Percentiles rank a stretch among this genome's conserved stretches.
Evolutionary conservation across 345 rosid genomes (phyloP).

Genomic region (Eucalyptus sp.): DNA sequence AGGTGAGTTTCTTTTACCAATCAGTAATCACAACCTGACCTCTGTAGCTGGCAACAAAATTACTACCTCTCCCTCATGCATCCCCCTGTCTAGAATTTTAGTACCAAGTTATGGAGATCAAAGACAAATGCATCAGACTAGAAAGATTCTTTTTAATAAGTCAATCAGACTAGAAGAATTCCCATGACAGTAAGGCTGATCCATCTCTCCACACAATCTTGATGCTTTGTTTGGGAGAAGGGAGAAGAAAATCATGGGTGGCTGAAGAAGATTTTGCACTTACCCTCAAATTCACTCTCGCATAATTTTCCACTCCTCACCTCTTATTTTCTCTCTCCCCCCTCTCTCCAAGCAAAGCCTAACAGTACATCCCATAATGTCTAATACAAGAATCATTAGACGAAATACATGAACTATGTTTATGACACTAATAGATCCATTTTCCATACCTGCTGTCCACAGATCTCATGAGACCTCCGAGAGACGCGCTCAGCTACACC

Average conservation of each 20-base stretch:
- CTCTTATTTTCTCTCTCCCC: not conserved
- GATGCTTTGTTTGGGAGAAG: not conserved
- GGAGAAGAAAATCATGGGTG: not conserved
- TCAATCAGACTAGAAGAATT: not conserved
- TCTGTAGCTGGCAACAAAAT: not conserved
- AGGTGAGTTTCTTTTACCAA: not conserved
- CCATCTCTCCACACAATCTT: not conserved
- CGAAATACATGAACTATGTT: not conserved
- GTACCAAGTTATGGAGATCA: not conserved
- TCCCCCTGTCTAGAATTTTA: not conserved
- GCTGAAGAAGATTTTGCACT: not conserved
- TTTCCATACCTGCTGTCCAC: slow-evolving; percentile 84
- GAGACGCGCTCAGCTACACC: slow-evolving; percentile 95
- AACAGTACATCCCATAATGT: not conserved
- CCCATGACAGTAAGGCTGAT: not conserved
- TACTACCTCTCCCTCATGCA: not conserved
- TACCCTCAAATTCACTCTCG: not conserved
- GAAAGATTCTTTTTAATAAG: not conserved
- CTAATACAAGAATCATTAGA: not conserved
- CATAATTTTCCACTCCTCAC: not conserved
- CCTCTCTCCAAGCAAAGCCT: not conserved
- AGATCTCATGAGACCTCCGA: slow-evolving; percentile 84
- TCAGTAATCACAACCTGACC: not conserved
- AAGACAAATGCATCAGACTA: not conserved
- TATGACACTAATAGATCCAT: not conserved